A percentile compares a stretch with the other conserved stretches of the same genome.
phyloP scores from a whole-genome alignment of 495 filamentous ascomycete species.

The Podospora didyma region DNA sequence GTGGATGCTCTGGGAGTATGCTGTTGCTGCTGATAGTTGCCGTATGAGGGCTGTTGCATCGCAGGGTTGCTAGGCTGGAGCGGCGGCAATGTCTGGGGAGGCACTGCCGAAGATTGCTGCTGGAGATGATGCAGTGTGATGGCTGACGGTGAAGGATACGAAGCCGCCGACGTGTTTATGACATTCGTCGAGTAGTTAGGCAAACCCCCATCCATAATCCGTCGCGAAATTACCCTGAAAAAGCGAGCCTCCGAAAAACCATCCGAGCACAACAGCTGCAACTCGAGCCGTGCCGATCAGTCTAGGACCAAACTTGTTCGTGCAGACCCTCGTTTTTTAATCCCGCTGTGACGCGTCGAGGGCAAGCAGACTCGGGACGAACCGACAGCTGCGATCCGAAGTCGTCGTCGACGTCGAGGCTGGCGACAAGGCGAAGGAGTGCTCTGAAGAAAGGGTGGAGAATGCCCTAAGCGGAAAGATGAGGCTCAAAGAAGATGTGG shows the following conservation, averaged over 20 bases:
- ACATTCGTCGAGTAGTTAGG: constrained; percentile 32
- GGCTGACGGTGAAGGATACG: constrained; percentile 30
- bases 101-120: constrained; percentile 46
- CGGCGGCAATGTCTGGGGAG: constrained; percentile 67
- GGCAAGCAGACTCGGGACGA: constrained; percentile 9
- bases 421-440: constrained; percentile 12
- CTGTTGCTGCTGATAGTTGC: constrained; percentile 52
- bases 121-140: constrained; percentile 44
- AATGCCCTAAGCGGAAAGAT: constrained; percentile 30
- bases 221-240: constrained; percentile 25
- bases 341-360: constrained; percentile 1
- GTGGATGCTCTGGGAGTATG: constrained; percentile 55
- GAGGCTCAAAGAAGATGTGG: constrained; percentile 31
- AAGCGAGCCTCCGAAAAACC: constrained; percentile 24
- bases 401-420: constrained; percentile 10
- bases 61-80: constrained; percentile 61
- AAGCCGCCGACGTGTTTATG: constrained; percentile 35
- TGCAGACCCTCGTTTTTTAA: background rate
- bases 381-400: constrained; percentile 17
- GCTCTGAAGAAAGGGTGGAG: constrained; percentile 20
- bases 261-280: constrained; percentile 24
- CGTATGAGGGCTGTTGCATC: constrained; percentile 54
- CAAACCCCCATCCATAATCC: constrained; percentile 38
- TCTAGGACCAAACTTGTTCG: background rate
- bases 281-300: constrained; percentile 4